Evolutionary conservation across 208 protist genomes (phyloP).

Genomic region (Trypanosoma lewisi): DNA sequence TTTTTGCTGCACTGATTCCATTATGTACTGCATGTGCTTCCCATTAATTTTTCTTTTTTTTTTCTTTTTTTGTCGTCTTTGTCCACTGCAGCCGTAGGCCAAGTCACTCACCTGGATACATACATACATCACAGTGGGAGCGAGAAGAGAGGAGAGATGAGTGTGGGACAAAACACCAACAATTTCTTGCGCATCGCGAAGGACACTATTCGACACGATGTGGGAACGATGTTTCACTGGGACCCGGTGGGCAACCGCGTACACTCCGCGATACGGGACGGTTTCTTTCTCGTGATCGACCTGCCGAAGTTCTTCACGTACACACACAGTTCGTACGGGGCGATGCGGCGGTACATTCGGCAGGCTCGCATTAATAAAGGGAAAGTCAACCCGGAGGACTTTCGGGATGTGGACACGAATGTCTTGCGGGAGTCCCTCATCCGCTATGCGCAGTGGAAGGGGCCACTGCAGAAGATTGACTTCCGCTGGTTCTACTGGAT

Average conservation of each 20-base stretch:
- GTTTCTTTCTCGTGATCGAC: slow-evolving; percentile 62
- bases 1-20: too few species aligned
- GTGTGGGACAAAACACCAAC: background rate
- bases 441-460: slow-evolving; percentile 65
- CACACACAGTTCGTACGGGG: slow-evolving; percentile 75
- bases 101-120: background rate
- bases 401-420: slow-evolving; percentile 79
- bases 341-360: slow-evolving; percentile 73
- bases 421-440: slow-evolving; percentile 73
- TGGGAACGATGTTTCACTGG: slow-evolving; percentile 47
- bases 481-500: slow-evolving; percentile 85
- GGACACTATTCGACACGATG: slow-evolving; percentile 44
- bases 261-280: slow-evolving; percentile 71
- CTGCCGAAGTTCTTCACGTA: slow-evolving; percentile 69
- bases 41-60: too few species aligned
- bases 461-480: slow-evolving; percentile 80
- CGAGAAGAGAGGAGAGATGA: slow-evolving; percentile 22
- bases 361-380: slow-evolving; percentile 79
- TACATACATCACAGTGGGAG: slow-evolving; percentile 2
- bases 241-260: slow-evolving; percentile 60
- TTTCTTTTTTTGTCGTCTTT: background rate
- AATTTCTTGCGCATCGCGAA: slow-evolving; percentile 31
- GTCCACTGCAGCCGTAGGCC: too few species aligned
- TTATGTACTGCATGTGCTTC: too few species aligned
- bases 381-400: slow-evolving; percentile 81